Conservation (phyloP, 768 basidiomycete species). For the Hericium coralloides region DNA sequence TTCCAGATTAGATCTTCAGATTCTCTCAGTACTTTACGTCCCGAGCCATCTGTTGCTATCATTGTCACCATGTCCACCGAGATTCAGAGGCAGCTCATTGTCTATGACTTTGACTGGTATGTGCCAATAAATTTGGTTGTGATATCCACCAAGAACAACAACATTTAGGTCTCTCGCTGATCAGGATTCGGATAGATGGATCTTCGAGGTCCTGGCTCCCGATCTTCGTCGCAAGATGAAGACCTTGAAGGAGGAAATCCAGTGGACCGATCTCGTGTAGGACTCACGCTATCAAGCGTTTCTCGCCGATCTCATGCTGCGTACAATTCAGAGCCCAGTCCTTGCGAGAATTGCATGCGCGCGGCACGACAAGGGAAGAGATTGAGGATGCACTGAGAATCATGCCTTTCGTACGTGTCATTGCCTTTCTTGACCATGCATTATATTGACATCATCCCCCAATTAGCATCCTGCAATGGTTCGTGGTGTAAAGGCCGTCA, state of each 20-base stretch:
- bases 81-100: constrained; percentile 58
- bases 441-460: neutral
- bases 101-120: constrained; percentile 97
- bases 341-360: constrained; percentile 60
- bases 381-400: constrained; percentile 70
- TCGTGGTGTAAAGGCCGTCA: constrained; percentile 74
- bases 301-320: neutral
- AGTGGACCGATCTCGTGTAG: constrained; percentile 97
- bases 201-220: constrained; percentile 81
- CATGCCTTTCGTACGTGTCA: constrained; percentile 74
- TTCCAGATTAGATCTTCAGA: neutral
- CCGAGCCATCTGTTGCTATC: neutral
- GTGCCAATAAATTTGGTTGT: neutral
- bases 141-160: neutral
- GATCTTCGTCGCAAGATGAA: constrained; percentile 80
- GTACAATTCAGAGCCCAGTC: constrained; percentile 44
- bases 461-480: constrained; percentile 92
- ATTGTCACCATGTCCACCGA: constrained; percentile 15
- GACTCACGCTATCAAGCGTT: neutral
- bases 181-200: constrained; percentile 94
- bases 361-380: constrained; percentile 61
- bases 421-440: neutral
- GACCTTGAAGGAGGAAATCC: constrained; percentile 46
- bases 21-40: neutral
- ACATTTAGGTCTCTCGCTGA: constrained; percentile 73